Conservation (phyloP, 1,139 yeast genomes). For the Geotrichum citri-aurantii region DNA sequence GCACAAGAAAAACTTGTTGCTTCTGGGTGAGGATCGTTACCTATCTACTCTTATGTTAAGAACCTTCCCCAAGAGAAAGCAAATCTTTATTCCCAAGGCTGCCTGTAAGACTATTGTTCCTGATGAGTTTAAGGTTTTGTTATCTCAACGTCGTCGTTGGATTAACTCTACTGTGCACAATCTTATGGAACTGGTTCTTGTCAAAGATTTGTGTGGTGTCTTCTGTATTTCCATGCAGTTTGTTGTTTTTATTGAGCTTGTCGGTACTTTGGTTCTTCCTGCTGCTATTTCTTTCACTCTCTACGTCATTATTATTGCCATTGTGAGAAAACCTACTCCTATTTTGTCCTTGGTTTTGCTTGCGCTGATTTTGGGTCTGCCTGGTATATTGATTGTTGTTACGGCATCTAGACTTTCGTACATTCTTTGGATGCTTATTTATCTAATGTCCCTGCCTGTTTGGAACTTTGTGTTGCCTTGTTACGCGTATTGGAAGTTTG, state of each 20-base stretch:
- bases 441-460: slow-evolving; percentile 76
- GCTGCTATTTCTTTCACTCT: slow-evolving; percentile 85
- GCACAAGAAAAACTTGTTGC: slow-evolving; percentile 80
- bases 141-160: slow-evolving; percentile 98
- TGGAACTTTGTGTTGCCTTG: slow-evolving; percentile 92
- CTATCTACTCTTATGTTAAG: slow-evolving; percentile 82
- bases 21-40: slow-evolving; percentile 91
- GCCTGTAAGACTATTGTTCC: slow-evolving; percentile 95
- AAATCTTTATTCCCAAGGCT: slow-evolving; percentile 90
- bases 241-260: slow-evolving; percentile 76
- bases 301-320: slow-evolving; percentile 72
- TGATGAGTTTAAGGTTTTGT: slow-evolving; percentile 66
- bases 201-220: slow-evolving; percentile 91
- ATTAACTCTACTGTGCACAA: slow-evolving; percentile 96
- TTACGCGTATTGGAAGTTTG: slow-evolving; percentile 95
- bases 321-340: slow-evolving; percentile 79
- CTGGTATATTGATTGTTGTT: slow-evolving; percentile 79
- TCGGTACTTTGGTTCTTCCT: slow-evolving; percentile 89
- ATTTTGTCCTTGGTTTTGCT: slow-evolving; percentile 70
- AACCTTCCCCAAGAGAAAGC: slow-evolving; percentile 90
- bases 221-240: slow-evolving; percentile 98
- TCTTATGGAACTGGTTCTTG: slow-evolving; percentile 81
- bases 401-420: slow-evolving; percentile 79
- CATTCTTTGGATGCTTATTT: slow-evolving; percentile 74
- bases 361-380: slow-evolving; percentile 81